Conservation (phyloP, 2,329 filamentous ascomycete species). For the Lecanicillium sp. region DNA sequence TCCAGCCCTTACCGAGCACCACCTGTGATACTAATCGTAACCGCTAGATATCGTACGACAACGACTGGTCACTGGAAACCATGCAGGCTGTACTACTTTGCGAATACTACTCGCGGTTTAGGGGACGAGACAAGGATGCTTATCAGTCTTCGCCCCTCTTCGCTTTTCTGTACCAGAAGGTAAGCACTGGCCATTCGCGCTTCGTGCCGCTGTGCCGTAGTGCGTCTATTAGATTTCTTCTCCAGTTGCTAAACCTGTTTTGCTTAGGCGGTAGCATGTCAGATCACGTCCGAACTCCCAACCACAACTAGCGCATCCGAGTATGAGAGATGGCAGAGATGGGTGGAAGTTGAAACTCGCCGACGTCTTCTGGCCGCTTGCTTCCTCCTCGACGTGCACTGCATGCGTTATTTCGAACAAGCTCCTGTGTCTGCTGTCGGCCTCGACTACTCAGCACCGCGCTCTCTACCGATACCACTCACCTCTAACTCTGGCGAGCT, state of each 20-base stretch:
- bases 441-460: conserved; percentile 27
- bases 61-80: conserved; percentile 39
- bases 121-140: conserved; percentile 39
- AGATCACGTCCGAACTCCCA: too few relatives aligned
- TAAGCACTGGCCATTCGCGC: conserved; percentile 27
- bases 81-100: conserved; percentile 49
- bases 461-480: conserved; percentile 36
- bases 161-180: conserved; percentile 43
- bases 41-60: conserved; percentile 31
- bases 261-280: too few relatives aligned
- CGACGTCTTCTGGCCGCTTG: conserved; percentile 48
- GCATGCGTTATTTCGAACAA: conserved; percentile 47
- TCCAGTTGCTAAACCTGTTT: too few relatives aligned
- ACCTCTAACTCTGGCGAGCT: conserved; percentile 33
- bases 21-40: too few relatives aligned
- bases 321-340: conserved; percentile 30
- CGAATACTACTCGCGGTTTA: conserved; percentile 48
- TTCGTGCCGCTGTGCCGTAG: background rate
- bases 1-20: conserved; percentile 1
- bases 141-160: conserved; percentile 42
- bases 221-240: too few relatives aligned
- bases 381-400: conserved; percentile 49
- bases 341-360: conserved; percentile 44
- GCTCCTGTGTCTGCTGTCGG: conserved; percentile 24
- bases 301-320: too few relatives aligned